Percentiles rank a stretch among this genome's conserved stretches.
phyloP scores from a whole-genome alignment of 345 rosid genomes.

The sweet orange (Citrus sinensis) region DVS_A1.0 CM039166.1:21723501-21724000 shows the following conservation, averaged over 20 bases:
- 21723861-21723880: not conserved
- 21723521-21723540: rapidly evolving
- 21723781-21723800: not conserved
- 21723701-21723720: rapidly evolving
- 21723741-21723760: too few relatives aligned
- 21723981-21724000: not conserved
- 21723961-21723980: too few relatives aligned
- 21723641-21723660: rapidly evolving
- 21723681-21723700: too few relatives aligned
- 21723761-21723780: not conserved
- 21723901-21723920: not conserved
- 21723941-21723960: not conserved
- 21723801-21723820: not conserved
- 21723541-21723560: too few relatives aligned
- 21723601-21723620: too few relatives aligned
- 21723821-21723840: too few relatives aligned
- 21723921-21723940: too few relatives aligned
- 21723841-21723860: not conserved
- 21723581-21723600: rapidly evolving
- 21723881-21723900: not conserved
- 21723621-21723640: too few relatives aligned
- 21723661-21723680: too few relatives aligned
- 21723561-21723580: too few relatives aligned
- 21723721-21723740: too few relatives aligned
- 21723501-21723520: too few relatives aligned